phyloP scores from a whole-genome alignment of 805 yeast genomes.

The Yarrowia bubula region DNA sequence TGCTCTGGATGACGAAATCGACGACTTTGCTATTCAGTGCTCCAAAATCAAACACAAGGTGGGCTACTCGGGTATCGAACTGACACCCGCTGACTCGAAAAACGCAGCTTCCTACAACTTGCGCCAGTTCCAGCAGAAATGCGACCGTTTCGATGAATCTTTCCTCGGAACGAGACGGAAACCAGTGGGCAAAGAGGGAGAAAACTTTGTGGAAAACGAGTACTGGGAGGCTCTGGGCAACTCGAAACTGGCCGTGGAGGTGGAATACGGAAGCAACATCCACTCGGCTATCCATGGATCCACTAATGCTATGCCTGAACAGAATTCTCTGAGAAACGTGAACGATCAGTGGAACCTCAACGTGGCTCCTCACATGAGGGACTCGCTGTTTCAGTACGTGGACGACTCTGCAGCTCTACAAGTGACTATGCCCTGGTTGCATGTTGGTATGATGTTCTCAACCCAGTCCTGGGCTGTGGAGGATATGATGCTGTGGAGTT shows the following conservation, averaged over 20 bases:
- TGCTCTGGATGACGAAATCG: background rate
- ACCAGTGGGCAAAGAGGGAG: slow-evolving; percentile 24
- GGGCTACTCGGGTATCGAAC: slow-evolving; percentile 9
- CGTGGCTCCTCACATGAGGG: slow-evolving; percentile 64
- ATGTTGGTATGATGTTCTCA: slow-evolving; percentile 76
- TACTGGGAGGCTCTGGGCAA: slow-evolving; percentile 62
- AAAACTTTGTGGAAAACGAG: slow-evolving; percentile 52
- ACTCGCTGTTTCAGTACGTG: slow-evolving; percentile 66
- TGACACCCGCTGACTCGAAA: slow-evolving; percentile 37
- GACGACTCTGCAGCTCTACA: slow-evolving; percentile 72
- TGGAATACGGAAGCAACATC: slow-evolving; percentile 82
- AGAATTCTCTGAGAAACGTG: slow-evolving; percentile 29
- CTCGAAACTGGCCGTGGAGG: slow-evolving; percentile 51
- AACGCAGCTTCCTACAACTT: slow-evolving; percentile 54
- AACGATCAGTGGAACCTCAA: slow-evolving; percentile 74
- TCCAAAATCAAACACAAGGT: background rate
- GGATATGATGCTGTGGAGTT: slow-evolving; percentile 78
- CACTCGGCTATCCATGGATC: slow-evolving; percentile 65
- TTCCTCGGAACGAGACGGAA: slow-evolving; percentile 26
- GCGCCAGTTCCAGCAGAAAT: slow-evolving; percentile 58
- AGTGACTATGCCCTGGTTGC: slow-evolving; percentile 79
- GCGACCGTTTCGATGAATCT: slow-evolving; percentile 43
- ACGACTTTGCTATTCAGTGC: slow-evolving; percentile 2
- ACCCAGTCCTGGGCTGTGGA: slow-evolving; percentile 92
- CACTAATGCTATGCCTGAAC: slow-evolving; percentile 62